phyloP scores from a whole-genome alignment of 768 basidiomycete genomes.

The Daedaleopsis nitida region DNA sequence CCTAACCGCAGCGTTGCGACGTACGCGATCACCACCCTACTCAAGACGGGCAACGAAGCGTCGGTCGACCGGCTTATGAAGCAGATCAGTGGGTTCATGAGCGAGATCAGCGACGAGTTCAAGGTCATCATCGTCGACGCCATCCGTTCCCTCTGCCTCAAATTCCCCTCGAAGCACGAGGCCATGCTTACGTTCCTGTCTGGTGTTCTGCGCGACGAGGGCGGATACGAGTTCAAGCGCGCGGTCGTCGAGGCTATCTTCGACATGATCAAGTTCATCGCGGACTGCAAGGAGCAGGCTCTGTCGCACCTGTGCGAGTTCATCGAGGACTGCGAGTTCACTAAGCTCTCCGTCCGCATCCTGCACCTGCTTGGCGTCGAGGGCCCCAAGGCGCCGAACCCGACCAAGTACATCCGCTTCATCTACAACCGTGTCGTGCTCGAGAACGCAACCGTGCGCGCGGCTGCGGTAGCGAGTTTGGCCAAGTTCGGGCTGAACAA shows the following conservation, averaged over 20 bases:
- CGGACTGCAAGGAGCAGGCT: constrained; percentile 95
- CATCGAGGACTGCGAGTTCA: constrained; percentile 99
- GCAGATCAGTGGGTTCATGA: constrained; percentile 98
- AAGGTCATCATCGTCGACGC: constrained; percentile 99
- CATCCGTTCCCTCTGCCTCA: constrained; percentile 96
- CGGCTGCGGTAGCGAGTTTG: constrained; percentile 91
- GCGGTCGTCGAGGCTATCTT: constrained; percentile 99
- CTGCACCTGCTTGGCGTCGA: constrained; percentile 94
- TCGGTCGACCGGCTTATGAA: constrained; percentile 99
- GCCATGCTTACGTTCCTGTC: constrained; percentile 98
- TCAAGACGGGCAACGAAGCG: constrained; percentile 99
- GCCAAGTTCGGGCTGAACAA: constrained; percentile 97
- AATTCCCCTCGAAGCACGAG: constrained; percentile 95
- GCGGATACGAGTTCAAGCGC: constrained; percentile 99
- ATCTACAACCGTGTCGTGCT: constrained; percentile 99
- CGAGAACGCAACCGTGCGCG: constrained; percentile 96
- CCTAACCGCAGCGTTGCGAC: constrained; percentile 95
- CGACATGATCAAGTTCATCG: constrained; percentile 99
- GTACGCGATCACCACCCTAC: constrained; percentile 96
- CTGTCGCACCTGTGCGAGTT: constrained; percentile 98
- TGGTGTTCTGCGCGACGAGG: constrained; percentile 95
- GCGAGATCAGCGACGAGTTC: constrained; percentile 99
- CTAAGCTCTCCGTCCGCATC: constrained; percentile 96
- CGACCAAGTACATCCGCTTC: constrained; percentile 98
- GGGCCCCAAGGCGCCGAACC: constrained; percentile 94